phyloP scores from a whole-genome alignment of 2,329 filamentous ascomycete species.

The Curvularia sp. region DNA sequence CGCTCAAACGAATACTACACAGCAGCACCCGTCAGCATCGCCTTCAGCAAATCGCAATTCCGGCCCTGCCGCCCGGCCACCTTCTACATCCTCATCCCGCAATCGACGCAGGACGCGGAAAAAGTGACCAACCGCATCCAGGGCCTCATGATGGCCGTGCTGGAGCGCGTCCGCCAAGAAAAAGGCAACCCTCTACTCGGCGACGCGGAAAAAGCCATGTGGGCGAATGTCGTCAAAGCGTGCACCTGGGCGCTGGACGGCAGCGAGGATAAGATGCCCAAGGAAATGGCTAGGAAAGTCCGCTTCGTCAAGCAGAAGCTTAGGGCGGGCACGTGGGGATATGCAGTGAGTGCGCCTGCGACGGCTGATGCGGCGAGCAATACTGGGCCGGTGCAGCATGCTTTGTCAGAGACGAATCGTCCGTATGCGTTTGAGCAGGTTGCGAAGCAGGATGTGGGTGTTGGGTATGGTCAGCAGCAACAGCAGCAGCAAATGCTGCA shows the following conservation, averaged over 20 bases:
- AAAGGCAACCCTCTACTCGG: conserved; percentile 31
- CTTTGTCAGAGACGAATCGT: conserved; percentile 8
- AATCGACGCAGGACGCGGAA: conserved; percentile 15
- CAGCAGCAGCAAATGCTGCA: neutral
- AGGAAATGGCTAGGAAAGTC: conserved; percentile 36
- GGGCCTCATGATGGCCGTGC: conserved; percentile 43
- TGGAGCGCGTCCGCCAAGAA: conserved; percentile 35
- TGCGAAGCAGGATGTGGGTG: neutral
- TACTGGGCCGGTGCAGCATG: neutral
- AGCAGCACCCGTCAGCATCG: conserved; percentile 34
- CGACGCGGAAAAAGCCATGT: conserved; percentile 29
- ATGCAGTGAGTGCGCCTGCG: conserved; percentile 12
- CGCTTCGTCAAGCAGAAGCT: conserved; percentile 37
- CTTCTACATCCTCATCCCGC: conserved; percentile 36
- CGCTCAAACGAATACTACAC: conserved; percentile 21
- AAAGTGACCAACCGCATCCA: conserved; percentile 37
- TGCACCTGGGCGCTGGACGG: conserved; percentile 38
- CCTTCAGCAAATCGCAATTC: conserved; percentile 23
- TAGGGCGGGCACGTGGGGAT: conserved; percentile 34
- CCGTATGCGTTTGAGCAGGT: conserved; percentile 20
- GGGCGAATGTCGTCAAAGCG: conserved; percentile 34
- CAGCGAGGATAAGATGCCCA: conserved; percentile 37
- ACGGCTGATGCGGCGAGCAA: neutral
- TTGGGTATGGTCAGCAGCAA: neutral
- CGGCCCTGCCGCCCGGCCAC: conserved; percentile 24